A percentile compares a stretch with the other conserved stretches of the same genome.
Conservation (phyloP, 257 asterid genomes). For the Primulina huaijiensis region DNA sequence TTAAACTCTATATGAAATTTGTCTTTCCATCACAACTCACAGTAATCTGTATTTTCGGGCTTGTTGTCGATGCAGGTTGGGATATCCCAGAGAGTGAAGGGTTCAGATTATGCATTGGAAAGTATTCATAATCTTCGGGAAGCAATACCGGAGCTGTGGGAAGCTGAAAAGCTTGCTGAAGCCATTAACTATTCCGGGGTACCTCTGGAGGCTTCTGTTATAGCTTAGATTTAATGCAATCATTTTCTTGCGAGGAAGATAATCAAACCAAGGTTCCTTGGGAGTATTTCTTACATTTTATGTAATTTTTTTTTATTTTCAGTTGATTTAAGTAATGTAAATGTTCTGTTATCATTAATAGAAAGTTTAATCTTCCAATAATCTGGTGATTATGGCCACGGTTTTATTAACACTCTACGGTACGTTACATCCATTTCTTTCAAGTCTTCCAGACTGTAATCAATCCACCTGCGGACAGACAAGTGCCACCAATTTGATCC, state of each 20-base stretch:
- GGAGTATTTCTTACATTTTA: slow-evolving; percentile 18
- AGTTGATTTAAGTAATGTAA: slow-evolving; percentile 28
- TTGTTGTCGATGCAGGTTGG: slow-evolving; percentile 53
- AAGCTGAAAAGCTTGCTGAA: slow-evolving; percentile 55
- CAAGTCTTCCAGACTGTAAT: too few relatives aligned
- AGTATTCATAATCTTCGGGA: slow-evolving; percentile 87
- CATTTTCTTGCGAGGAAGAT: slow-evolving; percentile 5
- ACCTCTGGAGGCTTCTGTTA: slow-evolving; percentile 80
- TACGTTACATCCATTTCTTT: background rate
- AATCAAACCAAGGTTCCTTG: slow-evolving; percentile 25
- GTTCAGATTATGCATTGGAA: slow-evolving; percentile 87
- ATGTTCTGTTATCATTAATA: slow-evolving; percentile 34
- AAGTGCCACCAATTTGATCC: too few relatives aligned
- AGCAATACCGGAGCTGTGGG: slow-evolving; percentile 93
- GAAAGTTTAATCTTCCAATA: slow-evolving; percentile 26
- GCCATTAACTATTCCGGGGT: slow-evolving; percentile 58
- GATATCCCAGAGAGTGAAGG: slow-evolving; percentile 74
- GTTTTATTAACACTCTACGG: background rate
- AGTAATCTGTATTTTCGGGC: background rate
- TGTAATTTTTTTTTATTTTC: slow-evolving; percentile 2
- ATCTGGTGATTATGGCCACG: slow-evolving; percentile 1
- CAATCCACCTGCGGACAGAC: too few relatives aligned
- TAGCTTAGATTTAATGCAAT: slow-evolving; percentile 46
- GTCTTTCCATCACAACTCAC: background rate
- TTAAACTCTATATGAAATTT: background rate